A percentile compares a stretch with the other conserved stretches of the same genome.
phyloP scores from a whole-genome alignment of 257 asterid genomes.

The Jacaranda mimosifolia region DNA sequence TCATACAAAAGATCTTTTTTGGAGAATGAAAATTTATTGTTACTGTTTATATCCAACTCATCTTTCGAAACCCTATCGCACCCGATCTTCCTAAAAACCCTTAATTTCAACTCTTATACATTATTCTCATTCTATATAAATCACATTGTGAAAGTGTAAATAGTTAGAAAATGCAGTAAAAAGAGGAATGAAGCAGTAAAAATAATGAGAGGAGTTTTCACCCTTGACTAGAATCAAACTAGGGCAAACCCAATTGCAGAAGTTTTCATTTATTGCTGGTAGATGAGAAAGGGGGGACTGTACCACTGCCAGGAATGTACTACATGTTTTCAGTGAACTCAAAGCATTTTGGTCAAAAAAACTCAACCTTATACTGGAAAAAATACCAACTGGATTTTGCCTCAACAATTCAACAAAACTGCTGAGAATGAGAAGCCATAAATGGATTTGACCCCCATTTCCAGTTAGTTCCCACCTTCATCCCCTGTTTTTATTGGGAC shows the following conservation, averaged over 20 bases:
- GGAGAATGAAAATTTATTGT: too few species aligned
- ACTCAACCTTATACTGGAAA: constrained; percentile 23
- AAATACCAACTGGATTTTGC: constrained; percentile 10
- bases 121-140: too few species aligned
- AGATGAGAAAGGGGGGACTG: constrained; percentile 19
- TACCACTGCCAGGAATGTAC: constrained; percentile 46
- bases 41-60: too few species aligned
- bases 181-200: neutral
- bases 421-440: constrained; percentile 32
- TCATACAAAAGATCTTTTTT: too few species aligned
- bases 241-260: constrained; percentile 41
- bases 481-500: neutral
- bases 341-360: constrained; percentile 49
- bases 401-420: constrained; percentile 27
- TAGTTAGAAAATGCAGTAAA: too few species aligned
- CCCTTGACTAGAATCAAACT: constrained; percentile 10
- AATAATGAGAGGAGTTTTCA: neutral
- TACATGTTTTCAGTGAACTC: constrained; percentile 32
- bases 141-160: too few species aligned
- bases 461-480: neutral
- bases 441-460: constrained; percentile 31
- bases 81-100: too few species aligned
- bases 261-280: constrained; percentile 52
- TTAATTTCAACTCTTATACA: too few species aligned
- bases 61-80: too few species aligned